Conservation (phyloP, 345 rosid species). For the Trapa bicornis region DNA sequence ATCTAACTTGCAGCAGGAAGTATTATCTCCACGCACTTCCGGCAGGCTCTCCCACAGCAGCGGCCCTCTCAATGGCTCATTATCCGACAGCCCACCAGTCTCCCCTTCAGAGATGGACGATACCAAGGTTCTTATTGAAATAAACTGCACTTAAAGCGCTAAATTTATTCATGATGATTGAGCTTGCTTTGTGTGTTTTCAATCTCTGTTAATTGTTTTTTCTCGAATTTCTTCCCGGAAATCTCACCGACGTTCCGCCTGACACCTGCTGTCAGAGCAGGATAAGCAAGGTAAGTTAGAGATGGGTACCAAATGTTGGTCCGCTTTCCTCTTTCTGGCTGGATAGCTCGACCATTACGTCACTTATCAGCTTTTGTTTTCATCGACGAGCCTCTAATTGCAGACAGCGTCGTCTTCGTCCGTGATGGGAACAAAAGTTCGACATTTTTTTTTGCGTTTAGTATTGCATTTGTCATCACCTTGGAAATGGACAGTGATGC, state of each 20-base stretch:
- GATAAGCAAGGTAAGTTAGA: not conserved
- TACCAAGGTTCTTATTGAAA: slow-evolving; percentile 38
- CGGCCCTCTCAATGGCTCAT: slow-evolving; percentile 74
- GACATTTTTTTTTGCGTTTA: not conserved
- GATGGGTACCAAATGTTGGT: not conserved
- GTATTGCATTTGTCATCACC: not conserved
- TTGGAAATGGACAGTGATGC: not conserved
- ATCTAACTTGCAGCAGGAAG: slow-evolving; percentile 10
- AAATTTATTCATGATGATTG: not conserved
- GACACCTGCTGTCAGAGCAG: not conserved
- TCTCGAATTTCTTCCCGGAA: not conserved
- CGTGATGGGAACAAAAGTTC: no score
- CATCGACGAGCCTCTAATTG: slow-evolving; percentile 25
- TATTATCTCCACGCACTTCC: slow-evolving; percentile 13
- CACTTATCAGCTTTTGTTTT: slow-evolving; percentile 45
- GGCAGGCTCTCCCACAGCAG: slow-evolving; percentile 41
- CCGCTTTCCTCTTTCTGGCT: slow-evolving; percentile 1
- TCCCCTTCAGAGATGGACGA: slow-evolving; percentile 79
- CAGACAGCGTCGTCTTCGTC: not conserved
- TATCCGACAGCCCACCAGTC: slow-evolving; percentile 91
- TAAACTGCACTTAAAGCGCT: not conserved
- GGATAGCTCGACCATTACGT: slow-evolving; percentile 23
- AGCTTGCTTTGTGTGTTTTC: not conserved
- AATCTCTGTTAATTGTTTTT: not conserved
- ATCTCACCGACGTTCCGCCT: not conserved